These are phyloP conservation scores for Licmophora abbreviata DNA, from an alignment of 108 stramenopile species.

Conservation along the genomic window DNA sequence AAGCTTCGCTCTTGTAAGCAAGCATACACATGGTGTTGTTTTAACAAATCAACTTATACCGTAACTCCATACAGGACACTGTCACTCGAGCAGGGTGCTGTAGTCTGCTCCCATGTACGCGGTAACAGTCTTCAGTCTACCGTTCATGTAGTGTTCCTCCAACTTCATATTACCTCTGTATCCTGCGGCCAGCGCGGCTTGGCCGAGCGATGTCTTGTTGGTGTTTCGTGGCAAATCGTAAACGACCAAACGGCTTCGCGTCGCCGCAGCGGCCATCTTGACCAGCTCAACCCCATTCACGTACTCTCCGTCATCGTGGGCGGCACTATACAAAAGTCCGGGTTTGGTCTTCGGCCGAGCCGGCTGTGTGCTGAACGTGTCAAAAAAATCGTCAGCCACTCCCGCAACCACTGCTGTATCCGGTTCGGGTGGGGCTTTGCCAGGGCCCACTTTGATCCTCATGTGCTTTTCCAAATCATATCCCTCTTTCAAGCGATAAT, in stretches of 20 bases:
- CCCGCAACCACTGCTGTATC: slow-evolving; percentile 20
- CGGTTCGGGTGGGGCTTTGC: slow-evolving; percentile 28
- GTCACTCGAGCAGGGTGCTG: background rate
- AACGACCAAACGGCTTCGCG: slow-evolving; percentile 48
- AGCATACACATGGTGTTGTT: too few species aligned
- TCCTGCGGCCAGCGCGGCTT: slow-evolving; percentile 67
- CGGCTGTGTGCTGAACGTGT: slow-evolving; percentile 19
- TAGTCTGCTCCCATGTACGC: slow-evolving; percentile 62
- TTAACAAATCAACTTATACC: too few species aligned
- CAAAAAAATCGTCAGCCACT: slow-evolving; percentile 37
- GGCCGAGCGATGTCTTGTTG: slow-evolving; percentile 57
- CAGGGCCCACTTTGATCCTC: slow-evolving; percentile 53
- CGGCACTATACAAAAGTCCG: slow-evolving; percentile 21
- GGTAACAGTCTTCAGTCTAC: slow-evolving; percentile 81
- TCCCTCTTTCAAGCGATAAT: slow-evolving; percentile 67
- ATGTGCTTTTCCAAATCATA: slow-evolving; percentile 78
- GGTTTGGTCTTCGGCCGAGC: background rate
- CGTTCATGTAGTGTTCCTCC: slow-evolving; percentile 84
- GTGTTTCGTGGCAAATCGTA: slow-evolving; percentile 78
- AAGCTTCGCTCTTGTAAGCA: background rate
- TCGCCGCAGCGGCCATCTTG: slow-evolving; percentile 65
- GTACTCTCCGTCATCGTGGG: slow-evolving; percentile 25
- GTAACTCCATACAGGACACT: too few species aligned
- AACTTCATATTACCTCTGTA: slow-evolving; percentile 74
- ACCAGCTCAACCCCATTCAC: slow-evolving; percentile 65